These are phyloP conservation scores for Ilex aquifolium DNA, from an alignment of 257 asterid genomes.

Conservation along the genomic window DNA sequence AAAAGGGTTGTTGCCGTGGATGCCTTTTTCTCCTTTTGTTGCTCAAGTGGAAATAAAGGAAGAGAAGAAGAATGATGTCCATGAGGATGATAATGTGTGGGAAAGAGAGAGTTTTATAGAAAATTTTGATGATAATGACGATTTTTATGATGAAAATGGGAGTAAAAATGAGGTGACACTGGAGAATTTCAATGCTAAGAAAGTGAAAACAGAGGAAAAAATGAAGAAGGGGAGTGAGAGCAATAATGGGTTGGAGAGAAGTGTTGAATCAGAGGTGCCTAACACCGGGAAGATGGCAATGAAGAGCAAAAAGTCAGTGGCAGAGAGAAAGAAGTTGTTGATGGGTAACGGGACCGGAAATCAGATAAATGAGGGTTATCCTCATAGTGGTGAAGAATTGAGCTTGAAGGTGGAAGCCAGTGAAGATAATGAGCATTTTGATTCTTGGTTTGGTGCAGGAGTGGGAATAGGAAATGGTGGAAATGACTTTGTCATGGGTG, in stretches of 20 bases:
- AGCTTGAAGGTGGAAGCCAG: slow-evolving; percentile 9
- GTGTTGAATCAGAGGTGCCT: background rate
- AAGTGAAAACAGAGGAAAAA: slow-evolving; percentile 5
- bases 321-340: slow-evolving; percentile 28
- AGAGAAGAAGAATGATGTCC: background rate
- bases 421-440: background rate
- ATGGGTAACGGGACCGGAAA: slow-evolving; percentile 42
- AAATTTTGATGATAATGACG: slow-evolving; percentile 19
- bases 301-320: slow-evolving; percentile 36
- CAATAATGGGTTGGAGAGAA: too few relatives aligned
- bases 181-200: slow-evolving; percentile 5
- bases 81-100: background rate
- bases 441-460: too few relatives aligned
- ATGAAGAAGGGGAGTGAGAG: background rate
- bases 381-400: slow-evolving; percentile 14
- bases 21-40: too few relatives aligned
- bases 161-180: slow-evolving; percentile 1
- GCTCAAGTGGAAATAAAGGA: too few relatives aligned
- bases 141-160: background rate
- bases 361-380: slow-evolving; percentile 8
- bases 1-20: background rate
- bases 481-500: slow-evolving; percentile 11
- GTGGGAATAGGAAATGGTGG: too few relatives aligned
- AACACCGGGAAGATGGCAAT: slow-evolving; percentile 2
- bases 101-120: background rate